Evolutionary conservation across 306 rosid genomes (phyloP).

Genomic region (Lablab purpureus): DNA sequence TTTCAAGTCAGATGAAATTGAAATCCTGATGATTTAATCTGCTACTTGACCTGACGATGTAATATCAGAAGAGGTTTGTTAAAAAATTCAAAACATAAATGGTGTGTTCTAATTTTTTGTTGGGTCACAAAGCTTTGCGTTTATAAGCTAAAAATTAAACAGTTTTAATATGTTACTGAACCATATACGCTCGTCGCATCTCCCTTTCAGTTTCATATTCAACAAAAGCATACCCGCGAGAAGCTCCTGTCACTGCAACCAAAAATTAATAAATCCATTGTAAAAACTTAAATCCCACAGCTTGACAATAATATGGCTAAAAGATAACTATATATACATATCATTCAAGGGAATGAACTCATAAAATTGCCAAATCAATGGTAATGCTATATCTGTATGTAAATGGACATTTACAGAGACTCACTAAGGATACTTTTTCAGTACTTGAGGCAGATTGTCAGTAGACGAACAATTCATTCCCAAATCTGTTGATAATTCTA

Average conservation of each 20-base stretch:
- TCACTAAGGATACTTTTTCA: conserved; percentile 9
- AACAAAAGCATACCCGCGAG: conserved; percentile 93
- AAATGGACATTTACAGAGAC: conserved; percentile 4
- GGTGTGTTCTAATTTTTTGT: background rate
- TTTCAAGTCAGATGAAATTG: conserved; percentile 17
- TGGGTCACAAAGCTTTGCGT: background rate
- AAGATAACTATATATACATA: background rate
- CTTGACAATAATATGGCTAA: background rate
- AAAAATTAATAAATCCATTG: conserved; percentile 13
- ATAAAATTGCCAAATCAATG: background rate
- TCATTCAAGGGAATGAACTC: conserved; percentile 3
- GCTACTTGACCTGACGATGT: background rate
- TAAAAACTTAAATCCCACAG: conserved; percentile 8
- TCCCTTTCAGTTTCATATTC: conserved; percentile 84
- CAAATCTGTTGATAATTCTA: background rate
- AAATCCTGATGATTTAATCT: conserved; percentile 27
- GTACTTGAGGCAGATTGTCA: background rate
- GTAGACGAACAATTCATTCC: background rate
- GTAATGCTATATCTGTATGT: background rate
- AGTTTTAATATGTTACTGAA: conserved; percentile 39
- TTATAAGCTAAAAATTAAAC: conserved; percentile 4
- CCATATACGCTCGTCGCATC: conserved; percentile 85
- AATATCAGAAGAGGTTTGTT: conserved; percentile 7
- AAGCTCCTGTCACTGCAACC: conserved; percentile 87
- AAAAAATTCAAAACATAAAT: conserved; percentile 7